These are phyloP conservation scores for Beauveria scarabaeidicola DNA, from an alignment of 2,329 filamentous ascomycete species.

Conservation along the genomic window DNA sequence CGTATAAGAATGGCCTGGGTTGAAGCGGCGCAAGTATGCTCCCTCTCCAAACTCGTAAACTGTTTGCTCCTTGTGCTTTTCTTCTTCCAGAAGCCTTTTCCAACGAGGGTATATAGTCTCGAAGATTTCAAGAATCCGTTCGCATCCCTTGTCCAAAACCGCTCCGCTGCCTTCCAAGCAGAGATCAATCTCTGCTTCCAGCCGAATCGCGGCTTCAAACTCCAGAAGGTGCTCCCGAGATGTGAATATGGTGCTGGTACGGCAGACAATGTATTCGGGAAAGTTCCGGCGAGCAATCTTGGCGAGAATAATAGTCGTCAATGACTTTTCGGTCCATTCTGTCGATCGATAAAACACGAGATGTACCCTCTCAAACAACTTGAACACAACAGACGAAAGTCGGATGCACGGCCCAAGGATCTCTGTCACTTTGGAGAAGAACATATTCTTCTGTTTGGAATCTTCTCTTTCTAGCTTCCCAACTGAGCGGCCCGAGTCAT, in stretches of 20 bases:
- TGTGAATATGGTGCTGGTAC: slow-evolving; percentile 80
- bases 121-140: slow-evolving; percentile 62
- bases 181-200: slow-evolving; percentile 72
- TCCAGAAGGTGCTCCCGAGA: slow-evolving; percentile 70
- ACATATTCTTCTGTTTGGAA: slow-evolving; percentile 63
- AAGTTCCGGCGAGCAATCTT: slow-evolving; percentile 85
- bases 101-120: slow-evolving; percentile 73
- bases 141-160: slow-evolving; percentile 55
- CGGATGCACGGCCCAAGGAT: slow-evolving; percentile 78
- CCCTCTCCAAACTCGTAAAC: slow-evolving; percentile 78
- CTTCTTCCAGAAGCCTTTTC: slow-evolving; percentile 62
- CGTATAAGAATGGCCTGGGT: slow-evolving; percentile 87
- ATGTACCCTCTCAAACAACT: slow-evolving; percentile 88
- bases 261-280: slow-evolving; percentile 80
- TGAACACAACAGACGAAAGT: slow-evolving; percentile 62
- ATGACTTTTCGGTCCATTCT: slow-evolving; percentile 93
- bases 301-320: slow-evolving; percentile 89
- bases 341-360: slow-evolving; percentile 93
- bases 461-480: slow-evolving; percentile 21
- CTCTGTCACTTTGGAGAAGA: slow-evolving; percentile 66
- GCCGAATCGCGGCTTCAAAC: slow-evolving; percentile 78
- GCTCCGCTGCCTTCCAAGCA: slow-evolving; percentile 73
- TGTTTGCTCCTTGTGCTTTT: slow-evolving; percentile 66
- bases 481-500: slow-evolving; percentile 29
- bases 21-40: slow-evolving; percentile 81